Percentiles rank a stretch among this genome's conserved stretches.
Evolutionary conservation across 352 stramenopile species (phyloP).

Genomic region (Globisporangium paddicum): DNA sequence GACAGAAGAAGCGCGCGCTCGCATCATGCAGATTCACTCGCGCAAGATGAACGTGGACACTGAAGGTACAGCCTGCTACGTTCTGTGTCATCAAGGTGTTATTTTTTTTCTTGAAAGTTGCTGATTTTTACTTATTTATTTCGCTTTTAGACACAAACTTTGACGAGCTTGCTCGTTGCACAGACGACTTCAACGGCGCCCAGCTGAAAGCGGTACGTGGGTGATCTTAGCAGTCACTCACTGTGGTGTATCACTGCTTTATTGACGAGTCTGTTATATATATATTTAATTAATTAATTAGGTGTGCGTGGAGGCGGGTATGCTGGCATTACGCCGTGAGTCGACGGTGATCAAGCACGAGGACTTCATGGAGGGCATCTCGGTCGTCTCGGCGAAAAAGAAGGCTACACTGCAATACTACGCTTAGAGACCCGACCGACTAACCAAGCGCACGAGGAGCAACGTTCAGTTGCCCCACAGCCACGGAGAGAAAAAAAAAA

Average conservation of each 20-base stretch:
- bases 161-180: slow-evolving; percentile 95
- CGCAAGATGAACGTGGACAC: slow-evolving; percentile 96
- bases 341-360: slow-evolving; percentile 96
- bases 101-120: too few species aligned
- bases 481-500: too few species aligned
- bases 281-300: slow-evolving; percentile 7
- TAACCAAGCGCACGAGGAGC: too few species aligned
- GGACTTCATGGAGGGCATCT: slow-evolving; percentile 99
- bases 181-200: slow-evolving; percentile 99
- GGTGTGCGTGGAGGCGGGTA: slow-evolving; percentile 98
- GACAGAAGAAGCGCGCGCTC: slow-evolving; percentile 94
- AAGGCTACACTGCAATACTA: slow-evolving; percentile 98
- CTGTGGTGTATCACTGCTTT: background rate
- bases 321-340: slow-evolving; percentile 95
- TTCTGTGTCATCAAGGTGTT: too few species aligned
- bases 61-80: slow-evolving; percentile 73
- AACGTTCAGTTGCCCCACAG: background rate
- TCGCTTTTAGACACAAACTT: slow-evolving; percentile 90
- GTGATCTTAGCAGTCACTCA: background rate
- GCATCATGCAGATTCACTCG: slow-evolving; percentile 97
- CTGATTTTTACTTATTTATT: background rate
- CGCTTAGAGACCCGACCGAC: slow-evolving; percentile 60
- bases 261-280: background rate
- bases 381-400: slow-evolving; percentile 97
- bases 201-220: slow-evolving; percentile 93